phyloP scores from a whole-genome alignment of 2,329 filamentous ascomycete species.

The Xylariales sp. region DNA sequence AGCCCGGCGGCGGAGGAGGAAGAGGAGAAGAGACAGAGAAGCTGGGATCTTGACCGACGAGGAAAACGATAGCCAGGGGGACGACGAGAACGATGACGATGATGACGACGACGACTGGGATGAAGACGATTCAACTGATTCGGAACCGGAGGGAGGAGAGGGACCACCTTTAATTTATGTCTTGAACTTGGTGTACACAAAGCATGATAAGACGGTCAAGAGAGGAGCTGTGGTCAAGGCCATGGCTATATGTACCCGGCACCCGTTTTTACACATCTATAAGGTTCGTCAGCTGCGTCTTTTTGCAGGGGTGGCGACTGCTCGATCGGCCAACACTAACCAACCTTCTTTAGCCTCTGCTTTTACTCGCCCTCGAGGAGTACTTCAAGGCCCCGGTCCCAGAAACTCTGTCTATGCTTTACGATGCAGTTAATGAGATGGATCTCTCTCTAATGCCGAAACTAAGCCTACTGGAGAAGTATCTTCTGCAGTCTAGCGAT shows the following conservation, averaged over 20 bases:
- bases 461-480: conserved; percentile 83
- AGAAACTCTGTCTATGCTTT: conserved; percentile 88
- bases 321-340: conserved; percentile 36
- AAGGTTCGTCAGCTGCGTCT: conserved; percentile 69
- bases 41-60: conserved; percentile 61
- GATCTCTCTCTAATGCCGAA: conserved; percentile 93
- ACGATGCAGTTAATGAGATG: conserved; percentile 95
- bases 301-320: conserved; percentile 6
- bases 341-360: conserved; percentile 72
- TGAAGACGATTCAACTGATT: conserved; percentile 59
- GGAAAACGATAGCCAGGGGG: conserved; percentile 58
- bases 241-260: conserved; percentile 98
- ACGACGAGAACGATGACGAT: conserved; percentile 62
- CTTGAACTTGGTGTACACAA: conserved; percentile 96
- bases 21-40: conserved; percentile 62
- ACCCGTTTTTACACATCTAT: conserved; percentile 98
- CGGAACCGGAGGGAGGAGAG: conserved; percentile 77
- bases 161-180: conserved; percentile 96
- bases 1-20: conserved; percentile 63
- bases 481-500: conserved; percentile 88
- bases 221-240: conserved; percentile 96
- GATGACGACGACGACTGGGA: conserved; percentile 60
- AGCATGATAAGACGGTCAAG: conserved; percentile 92
- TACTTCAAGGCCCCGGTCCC: conserved; percentile 94
- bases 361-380: conserved; percentile 91